A percentile compares a stretch with the other conserved stretches of the same genome.
phyloP scores from a whole-genome alignment of 176 grass and related monocot species.

The Oryza meridionalis region DNA sequence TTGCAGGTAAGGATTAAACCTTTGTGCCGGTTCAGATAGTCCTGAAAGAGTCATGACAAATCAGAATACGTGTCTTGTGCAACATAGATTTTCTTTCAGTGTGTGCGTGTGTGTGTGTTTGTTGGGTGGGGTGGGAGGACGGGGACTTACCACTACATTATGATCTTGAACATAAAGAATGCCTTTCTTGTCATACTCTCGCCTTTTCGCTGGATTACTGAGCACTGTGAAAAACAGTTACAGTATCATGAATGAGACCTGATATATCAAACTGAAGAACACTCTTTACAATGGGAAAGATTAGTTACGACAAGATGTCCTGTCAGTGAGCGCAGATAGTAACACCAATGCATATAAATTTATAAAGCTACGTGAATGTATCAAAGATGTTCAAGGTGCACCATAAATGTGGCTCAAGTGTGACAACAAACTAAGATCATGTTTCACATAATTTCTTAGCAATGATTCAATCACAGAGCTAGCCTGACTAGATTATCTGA shows the following conservation, averaged over 20 bases:
- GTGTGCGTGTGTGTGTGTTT: neutral
- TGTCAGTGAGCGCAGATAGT: neutral
- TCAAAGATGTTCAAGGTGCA: neutral
- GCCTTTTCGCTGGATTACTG: conserved; percentile 82
- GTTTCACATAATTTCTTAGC: conserved; percentile 7
- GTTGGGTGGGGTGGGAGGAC: neutral
- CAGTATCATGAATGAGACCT: conserved; percentile 12
- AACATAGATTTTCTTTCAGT: neutral
- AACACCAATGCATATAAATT: neutral
- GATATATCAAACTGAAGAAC: neutral
- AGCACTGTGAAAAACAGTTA: conserved; percentile 65
- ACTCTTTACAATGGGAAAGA: neutral
- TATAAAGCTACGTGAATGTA: neutral
- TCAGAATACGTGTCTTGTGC: neutral
- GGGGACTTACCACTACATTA: conserved; percentile 66
- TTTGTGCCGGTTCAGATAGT: conserved; percentile 92
- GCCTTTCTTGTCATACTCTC: conserved; percentile 78
- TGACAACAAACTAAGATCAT: neutral
- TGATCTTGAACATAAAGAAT: conserved; percentile 76
- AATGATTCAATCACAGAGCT: neutral
- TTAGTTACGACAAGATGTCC: neutral
- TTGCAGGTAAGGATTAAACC: conserved; percentile 98
- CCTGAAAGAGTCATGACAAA: conserved; percentile 47
- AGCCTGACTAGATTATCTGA: neutral
- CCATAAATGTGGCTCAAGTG: neutral